Base-by-base conservation (phyloP, 2,329 filamentous ascomycete genomes). In the Curvularia lunata region DNA sequence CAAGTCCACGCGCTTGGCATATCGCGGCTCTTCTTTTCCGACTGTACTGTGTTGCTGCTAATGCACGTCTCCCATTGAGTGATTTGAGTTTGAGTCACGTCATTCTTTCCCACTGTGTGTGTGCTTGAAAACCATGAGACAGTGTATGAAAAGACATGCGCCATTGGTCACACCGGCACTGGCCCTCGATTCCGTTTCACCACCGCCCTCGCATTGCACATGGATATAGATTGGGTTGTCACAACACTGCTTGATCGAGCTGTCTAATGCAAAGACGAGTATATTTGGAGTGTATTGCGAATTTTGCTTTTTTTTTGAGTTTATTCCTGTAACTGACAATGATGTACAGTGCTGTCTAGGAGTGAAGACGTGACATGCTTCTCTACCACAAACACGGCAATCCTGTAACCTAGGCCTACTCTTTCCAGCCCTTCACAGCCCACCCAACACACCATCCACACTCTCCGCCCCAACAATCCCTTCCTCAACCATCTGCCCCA, bases 401-500 rank as follows among this genome's bases (percentile, higher is more conserved):
- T 6, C 2, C 10, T 10, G 12, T 16, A 30, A 30, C 9, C 3
- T 9, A 8, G 2, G 28, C 12, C 12, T 16, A 16, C 16, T 16
- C 6, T 19, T 4, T 23, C 27, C 21, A 25, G 21, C 3, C 23
- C 5, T 30, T n/a, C 25, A 28, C 13, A 53, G 45, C 34, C 48
- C 57, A 3, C 30, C 50, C 48, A 69, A 16, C 45, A 74, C 48
- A 0, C 63, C 66, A 8, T 72, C 65, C 1, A 55, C 69, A 50
- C 71, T 62, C 43, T 69, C 70, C 28, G 54, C 57, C 8, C 68
- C 74, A 19, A 84, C 72, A 62, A 83, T 66, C 2, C 82, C 82
- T 49, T 86, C 83, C 43, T 85, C 83, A 18, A 83, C 78, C 76
- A 83, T 82, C 45, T 83, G 80, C 58, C 81, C 79, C 25, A 83